phyloP scores from a whole-genome alignment of 805 yeast species.

The Cyberlindnera veronae region DNA sequence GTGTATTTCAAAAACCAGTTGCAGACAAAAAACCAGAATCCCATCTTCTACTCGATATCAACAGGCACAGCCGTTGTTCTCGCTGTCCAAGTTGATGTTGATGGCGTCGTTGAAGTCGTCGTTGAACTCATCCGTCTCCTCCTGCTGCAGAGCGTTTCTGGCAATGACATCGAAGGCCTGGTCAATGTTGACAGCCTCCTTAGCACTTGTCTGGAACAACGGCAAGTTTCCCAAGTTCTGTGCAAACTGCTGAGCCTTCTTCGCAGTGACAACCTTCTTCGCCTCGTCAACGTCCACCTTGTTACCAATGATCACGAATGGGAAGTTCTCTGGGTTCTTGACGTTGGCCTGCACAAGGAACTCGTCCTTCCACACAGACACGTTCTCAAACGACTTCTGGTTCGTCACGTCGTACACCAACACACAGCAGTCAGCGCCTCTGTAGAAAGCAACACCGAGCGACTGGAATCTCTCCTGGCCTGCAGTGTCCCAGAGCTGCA shows the following conservation, averaged over 20 bases:
- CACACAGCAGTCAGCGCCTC: constrained; percentile 98
- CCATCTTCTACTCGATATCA: constrained; percentile 3
- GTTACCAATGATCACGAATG: constrained; percentile 92
- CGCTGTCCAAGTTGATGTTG: constrained; percentile 88
- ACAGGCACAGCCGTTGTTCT: constrained; percentile 33
- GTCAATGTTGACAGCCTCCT: constrained; percentile 92
- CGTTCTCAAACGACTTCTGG: constrained; percentile 84
- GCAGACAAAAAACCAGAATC: background rate
- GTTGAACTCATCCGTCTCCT: constrained; percentile 83
- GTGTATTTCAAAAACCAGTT: background rate
- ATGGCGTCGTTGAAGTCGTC: constrained; percentile 97
- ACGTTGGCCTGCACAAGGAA: constrained; percentile 92
- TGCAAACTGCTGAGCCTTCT: constrained; percentile 60
- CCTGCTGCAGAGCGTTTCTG: constrained; percentile 92
- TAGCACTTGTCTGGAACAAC: constrained; percentile 95
- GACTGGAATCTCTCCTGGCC: constrained; percentile 98
- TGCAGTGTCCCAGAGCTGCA: constrained; percentile 97
- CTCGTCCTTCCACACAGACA: constrained; percentile 93
- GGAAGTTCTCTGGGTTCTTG: constrained; percentile 90
- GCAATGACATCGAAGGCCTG: constrained; percentile 96
- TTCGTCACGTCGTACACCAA: constrained; percentile 94
- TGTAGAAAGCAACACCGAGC: constrained; percentile 92
- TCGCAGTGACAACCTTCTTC: constrained; percentile 65
- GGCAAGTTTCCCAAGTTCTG: constrained; percentile 75
- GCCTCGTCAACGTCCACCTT: constrained; percentile 92